Base-by-base conservation (phyloP, 805 yeast species). In the Wickerhamomyces bovis region DNA sequence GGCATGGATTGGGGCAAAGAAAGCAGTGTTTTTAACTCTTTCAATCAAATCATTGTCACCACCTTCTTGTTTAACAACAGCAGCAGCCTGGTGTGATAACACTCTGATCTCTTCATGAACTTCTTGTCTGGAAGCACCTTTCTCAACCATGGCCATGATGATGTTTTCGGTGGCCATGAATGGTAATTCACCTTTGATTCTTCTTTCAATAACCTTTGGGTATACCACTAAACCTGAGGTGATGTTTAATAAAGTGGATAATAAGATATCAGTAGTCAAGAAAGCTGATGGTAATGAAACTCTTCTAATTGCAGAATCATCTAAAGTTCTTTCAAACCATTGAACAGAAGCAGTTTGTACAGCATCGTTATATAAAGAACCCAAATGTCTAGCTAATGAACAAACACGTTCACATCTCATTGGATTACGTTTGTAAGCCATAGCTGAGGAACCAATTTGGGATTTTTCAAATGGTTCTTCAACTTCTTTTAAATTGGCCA, bases 351-450 rank as follows among this genome's bases (percentile, higher is more conserved):
- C 95, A 43, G 99, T 94, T 71, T 89, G 94, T 58, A 92, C 86
- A 45, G 97, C 95, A 69, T 94, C 98, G 63, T 77, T 89, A 72
- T 85, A 86, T 57, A 89, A 73, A 16, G 96, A 85, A 54, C 96
- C 96, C 69, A 94, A 69, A 68, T 92, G 98, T 75, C 99, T 87
- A 19, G 98, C 81, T 56, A 94, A 78, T n/a, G 99, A 94, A 73
- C 99, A 94, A 50, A 94, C 97, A 70, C 99, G 83, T 75, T 94
- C 99, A 65, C 92, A 85, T 75, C 99, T 85, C 99, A 94, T 94
- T 69, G 99, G 99, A 73, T 94, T 94, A 74, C 99, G 85, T 80
- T 94, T 94, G 77, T 94, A 94, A 26, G 99, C 99, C 99, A 94
- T 94, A 39, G 99, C 99, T 46, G 89, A 79, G 12, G 97, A 89